Evolutionary conservation across 306 rosid species (phyloP).

Genomic region (Malus orientalis): DNA sequence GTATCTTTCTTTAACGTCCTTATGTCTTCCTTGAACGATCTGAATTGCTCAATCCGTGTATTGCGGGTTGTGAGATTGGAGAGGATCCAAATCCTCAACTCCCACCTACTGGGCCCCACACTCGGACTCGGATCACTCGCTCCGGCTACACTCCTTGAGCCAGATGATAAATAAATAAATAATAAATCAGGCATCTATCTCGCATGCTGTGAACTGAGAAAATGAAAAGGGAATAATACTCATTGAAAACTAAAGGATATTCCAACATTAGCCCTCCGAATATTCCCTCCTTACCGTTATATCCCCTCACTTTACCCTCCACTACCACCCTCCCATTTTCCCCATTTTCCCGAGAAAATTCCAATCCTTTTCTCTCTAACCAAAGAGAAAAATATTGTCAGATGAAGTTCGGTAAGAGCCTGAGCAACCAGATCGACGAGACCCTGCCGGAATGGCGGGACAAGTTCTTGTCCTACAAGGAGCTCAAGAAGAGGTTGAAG

Average conservation of each 20-base stretch:
- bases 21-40: too few species aligned
- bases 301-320: slow-evolving; percentile 7
- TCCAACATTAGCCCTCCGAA: slow-evolving; percentile 62
- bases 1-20: too few species aligned
- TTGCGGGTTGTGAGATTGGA: too few species aligned
- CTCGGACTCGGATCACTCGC: background rate
- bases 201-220: background rate
- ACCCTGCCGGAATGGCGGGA: slow-evolving; percentile 93
- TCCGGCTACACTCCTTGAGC: background rate
- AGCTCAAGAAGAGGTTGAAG: slow-evolving; percentile 82
- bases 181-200: background rate
- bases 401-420: slow-evolving; percentile 94
- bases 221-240: slow-evolving; percentile 43
- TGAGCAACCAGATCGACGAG: slow-evolving; percentile 82
- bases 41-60: too few species aligned
- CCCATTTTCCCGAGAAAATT: background rate
- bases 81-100: too few species aligned
- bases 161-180: background rate
- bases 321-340: background rate
- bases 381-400: background rate
- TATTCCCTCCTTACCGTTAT: slow-evolving; percentile 62
- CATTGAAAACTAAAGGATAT: slow-evolving; percentile 49
- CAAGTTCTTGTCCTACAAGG: slow-evolving; percentile 89
- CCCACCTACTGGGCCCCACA: background rate
- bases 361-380: background rate